Base-by-base conservation (phyloP, 345 rosid species). In the Hibiscus trionum region DNA sequence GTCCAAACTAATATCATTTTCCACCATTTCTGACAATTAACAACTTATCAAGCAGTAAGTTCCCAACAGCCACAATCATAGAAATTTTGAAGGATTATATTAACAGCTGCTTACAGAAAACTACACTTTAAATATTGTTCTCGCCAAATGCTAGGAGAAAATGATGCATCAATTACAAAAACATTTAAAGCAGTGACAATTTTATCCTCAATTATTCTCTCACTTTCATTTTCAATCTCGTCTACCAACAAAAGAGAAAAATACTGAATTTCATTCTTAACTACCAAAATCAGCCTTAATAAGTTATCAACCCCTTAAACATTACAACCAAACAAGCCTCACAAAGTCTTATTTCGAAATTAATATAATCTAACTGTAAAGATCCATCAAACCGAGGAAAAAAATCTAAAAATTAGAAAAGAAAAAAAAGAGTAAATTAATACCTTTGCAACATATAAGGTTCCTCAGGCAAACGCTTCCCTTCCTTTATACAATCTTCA, bases 391-490 rank as follows among this genome's bases (percentile, higher is more conserved):
- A 46, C 47, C 3, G 6, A 33, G n/a, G 2, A 70, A 17, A 19
- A 55, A 26, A 26, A 26, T 11, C 10, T 17, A 47, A 14, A 47
- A 50, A 16, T 1, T 15, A n/a, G 9, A 49, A 19, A 19, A 0
- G 6, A 11, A 19, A 0, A 11, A 5, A 35, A 35, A 19, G 3
- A 6, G 17, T 31, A 14, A 19, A 16, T 55, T 59, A 57, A 57
- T 24, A 92, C 99, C 99, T 86, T 76, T 83, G 80, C 74, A 78
- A 66, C 75, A 53, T 79, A 71, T 90, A 92, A 37, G 94, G 89
- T 15, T 62, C 69, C 78, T 90, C 97, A 0, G 89, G 80, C 37
- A 92, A 83, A 75, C 86, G 88, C 67, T 76, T 82, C 46, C 88
- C 84, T 82, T 84, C 75, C 84, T 77, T 88, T 50, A 88, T 27